Percentiles rank a stretch among this genome's conserved stretches.
phyloP scores from a whole-genome alignment of 2,329 filamentous ascomycete genomes.

The Rutstroemia sp. region DNA sequence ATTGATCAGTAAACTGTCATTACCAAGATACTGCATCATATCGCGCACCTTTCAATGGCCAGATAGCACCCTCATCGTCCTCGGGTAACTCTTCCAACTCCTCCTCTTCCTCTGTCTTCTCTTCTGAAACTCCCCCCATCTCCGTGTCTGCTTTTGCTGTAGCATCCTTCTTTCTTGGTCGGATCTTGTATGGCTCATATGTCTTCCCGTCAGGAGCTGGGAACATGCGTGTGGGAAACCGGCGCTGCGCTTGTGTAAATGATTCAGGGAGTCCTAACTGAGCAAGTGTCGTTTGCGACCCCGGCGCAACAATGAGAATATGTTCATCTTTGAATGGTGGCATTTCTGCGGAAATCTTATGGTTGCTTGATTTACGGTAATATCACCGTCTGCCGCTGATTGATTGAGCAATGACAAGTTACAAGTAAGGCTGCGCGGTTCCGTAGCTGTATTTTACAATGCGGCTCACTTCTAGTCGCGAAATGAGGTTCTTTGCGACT shows the following conservation, averaged over 20 bases:
- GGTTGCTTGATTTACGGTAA: background rate
- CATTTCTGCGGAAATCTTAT: conserved; percentile 17
- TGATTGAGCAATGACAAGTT: background rate
- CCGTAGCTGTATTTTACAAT: too few species aligned
- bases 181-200: conserved; percentile 76
- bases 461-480: too few species aligned
- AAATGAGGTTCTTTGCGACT: too few species aligned
- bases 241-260: conserved; percentile 77
- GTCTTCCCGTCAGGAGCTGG: conserved; percentile 66
- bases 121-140: conserved; percentile 26
- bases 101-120: conserved; percentile 42
- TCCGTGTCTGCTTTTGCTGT: conserved; percentile 29
- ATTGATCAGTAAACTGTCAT: conserved; percentile 7
- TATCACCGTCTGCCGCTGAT: background rate
- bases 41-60: conserved; percentile 59
- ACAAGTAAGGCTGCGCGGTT: background rate
- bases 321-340: conserved; percentile 29
- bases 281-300: conserved; percentile 29
- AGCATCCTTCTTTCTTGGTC: conserved; percentile 48
- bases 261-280: conserved; percentile 31
- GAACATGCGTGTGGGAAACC: conserved; percentile 93
- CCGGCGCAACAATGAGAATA: conserved; percentile 39
- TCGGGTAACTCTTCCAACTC: conserved; percentile 50
- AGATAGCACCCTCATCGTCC: conserved; percentile 82
- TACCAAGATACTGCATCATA: conserved; percentile 7